A percentile compares a stretch with the other conserved stretches of the same genome.
phyloP scores from a whole-genome alignment of 768 basidiomycete species.

The Tubosaeta sp. region DNA sequence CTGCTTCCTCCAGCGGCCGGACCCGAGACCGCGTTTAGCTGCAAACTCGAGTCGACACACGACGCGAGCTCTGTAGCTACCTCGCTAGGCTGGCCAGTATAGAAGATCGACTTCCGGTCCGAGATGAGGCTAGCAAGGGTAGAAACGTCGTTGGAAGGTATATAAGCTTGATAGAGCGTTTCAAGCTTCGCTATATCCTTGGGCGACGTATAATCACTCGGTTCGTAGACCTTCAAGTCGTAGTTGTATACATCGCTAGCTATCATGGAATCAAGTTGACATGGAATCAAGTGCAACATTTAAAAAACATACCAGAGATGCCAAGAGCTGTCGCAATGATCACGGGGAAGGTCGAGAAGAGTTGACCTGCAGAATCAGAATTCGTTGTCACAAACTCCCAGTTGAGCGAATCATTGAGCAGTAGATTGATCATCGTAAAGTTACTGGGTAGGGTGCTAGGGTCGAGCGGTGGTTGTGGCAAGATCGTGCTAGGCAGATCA shows the following conservation, averaged over 20 bases:
- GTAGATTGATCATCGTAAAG: constrained; percentile 54
- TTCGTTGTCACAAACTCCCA: constrained; percentile 68
- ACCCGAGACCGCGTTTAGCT: constrained; percentile 45
- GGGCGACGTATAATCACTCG: constrained; percentile 47
- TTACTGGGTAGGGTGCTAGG: constrained; percentile 31
- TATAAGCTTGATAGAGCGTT: constrained; percentile 70
- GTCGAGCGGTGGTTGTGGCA: constrained; percentile 36
- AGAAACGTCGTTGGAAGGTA: constrained; percentile 53
- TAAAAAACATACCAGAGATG: constrained; percentile 36
- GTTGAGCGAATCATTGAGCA: constrained; percentile 56
- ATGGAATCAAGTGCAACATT: neutral
- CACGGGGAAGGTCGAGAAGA: constrained; percentile 68
- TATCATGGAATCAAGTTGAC: constrained; percentile 33
- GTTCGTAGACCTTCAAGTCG: constrained; percentile 69
- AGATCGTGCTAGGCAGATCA: constrained; percentile 56
- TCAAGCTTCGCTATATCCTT: constrained; percentile 47
- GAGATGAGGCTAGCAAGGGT: constrained; percentile 64
- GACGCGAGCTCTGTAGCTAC: constrained; percentile 56
- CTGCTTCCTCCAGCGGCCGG: constrained; percentile 29
- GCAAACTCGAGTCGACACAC: constrained; percentile 68
- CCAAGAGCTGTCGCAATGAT: constrained; percentile 44
- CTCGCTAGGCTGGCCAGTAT: constrained; percentile 42
- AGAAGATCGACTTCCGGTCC: constrained; percentile 57
- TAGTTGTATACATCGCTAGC: constrained; percentile 40
- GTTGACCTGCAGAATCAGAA: constrained; percentile 60